These are phyloP conservation scores for Colletotrichum echinochloae DNA, from an alignment of 2,329 filamentous ascomycete species.

Conservation along the genomic window DNA sequence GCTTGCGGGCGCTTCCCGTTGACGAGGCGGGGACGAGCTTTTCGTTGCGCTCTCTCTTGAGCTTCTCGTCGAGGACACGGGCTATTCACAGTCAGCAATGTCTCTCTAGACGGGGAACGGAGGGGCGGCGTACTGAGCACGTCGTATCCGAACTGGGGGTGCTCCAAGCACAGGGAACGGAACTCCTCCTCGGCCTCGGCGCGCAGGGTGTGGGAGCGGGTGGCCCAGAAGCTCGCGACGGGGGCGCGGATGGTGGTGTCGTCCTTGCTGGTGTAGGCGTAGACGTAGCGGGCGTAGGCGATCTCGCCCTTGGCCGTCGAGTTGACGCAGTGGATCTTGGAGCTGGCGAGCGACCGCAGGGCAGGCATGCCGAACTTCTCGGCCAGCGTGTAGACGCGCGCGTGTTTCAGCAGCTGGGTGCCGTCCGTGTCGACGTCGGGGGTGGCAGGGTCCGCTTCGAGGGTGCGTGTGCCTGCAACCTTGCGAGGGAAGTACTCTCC, in stretches of 20 bases:
- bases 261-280: slow-evolving; percentile 77
- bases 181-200: slow-evolving; percentile 90
- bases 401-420: slow-evolving; percentile 87
- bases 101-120: slow-evolving; percentile 36
- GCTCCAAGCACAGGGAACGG: slow-evolving; percentile 85
- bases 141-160: slow-evolving; percentile 92
- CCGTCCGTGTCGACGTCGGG: slow-evolving; percentile 81
- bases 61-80: slow-evolving; percentile 74
- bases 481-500: slow-evolving; percentile 86
- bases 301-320: slow-evolving; percentile 92
- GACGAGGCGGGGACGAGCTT: slow-evolving; percentile 64
- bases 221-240: slow-evolving; percentile 92
- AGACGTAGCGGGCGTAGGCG: slow-evolving; percentile 90
- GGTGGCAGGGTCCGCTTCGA: slow-evolving; percentile 76
- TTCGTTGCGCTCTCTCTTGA: slow-evolving; percentile 71
- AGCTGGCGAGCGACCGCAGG: slow-evolving; percentile 82
- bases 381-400: slow-evolving; percentile 88
- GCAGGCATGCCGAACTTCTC: slow-evolving; percentile 77
- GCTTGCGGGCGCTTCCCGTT: slow-evolving; percentile 65
- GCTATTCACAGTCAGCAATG: slow-evolving; percentile 54
- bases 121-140: slow-evolving; percentile 75
- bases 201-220: slow-evolving; percentile 81
- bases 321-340: slow-evolving; percentile 92
- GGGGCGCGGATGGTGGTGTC: slow-evolving; percentile 83
- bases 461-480: slow-evolving; percentile 69